phyloP scores from a whole-genome alignment of 2,329 filamentous ascomycete species.

The Aureobasidium sp. region DNA sequence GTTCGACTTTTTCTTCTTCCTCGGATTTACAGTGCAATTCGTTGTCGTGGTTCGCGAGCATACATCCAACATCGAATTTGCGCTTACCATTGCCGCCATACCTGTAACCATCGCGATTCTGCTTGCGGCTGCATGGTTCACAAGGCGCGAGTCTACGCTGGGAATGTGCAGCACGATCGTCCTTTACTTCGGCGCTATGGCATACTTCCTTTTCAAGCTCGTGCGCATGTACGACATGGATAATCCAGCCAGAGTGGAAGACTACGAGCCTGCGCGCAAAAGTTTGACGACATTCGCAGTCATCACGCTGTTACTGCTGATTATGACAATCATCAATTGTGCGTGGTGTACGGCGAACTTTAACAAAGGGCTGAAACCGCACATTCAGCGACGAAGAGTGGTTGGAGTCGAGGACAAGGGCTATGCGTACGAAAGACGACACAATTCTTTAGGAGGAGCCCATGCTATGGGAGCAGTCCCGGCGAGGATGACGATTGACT shows the following conservation, averaged over 20 bases:
- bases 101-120: constrained; percentile 87
- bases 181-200: constrained; percentile 81
- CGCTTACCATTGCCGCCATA: constrained; percentile 79
- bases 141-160: constrained; percentile 68
- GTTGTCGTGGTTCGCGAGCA: constrained; percentile 81
- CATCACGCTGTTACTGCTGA: constrained; percentile 80
- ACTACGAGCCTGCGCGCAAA: constrained; percentile 72
- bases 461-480: constrained; percentile 27
- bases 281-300: constrained; percentile 90
- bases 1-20: constrained; percentile 99
- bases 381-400: constrained; percentile 59
- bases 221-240: constrained; percentile 79
- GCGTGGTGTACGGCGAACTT: constrained; percentile 88
- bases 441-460: constrained; percentile 13
- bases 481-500: constrained; percentile 44
- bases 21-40: constrained; percentile 97
- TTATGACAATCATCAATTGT: constrained; percentile 82
- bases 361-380: constrained; percentile 77
- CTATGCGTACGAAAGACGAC: constrained; percentile 21
- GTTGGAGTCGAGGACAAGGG: constrained; percentile 44
- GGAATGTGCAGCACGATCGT: constrained; percentile 73
- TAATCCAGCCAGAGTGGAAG: constrained; percentile 28
- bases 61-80: constrained; percentile 65
- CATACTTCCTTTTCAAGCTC: constrained; percentile 97
- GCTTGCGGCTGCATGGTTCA: constrained; percentile 75